These are phyloP conservation scores for Scenedesmus sp. DNA, from an alignment of 163 green algal genomes.

Conservation along the genomic window DNA sequence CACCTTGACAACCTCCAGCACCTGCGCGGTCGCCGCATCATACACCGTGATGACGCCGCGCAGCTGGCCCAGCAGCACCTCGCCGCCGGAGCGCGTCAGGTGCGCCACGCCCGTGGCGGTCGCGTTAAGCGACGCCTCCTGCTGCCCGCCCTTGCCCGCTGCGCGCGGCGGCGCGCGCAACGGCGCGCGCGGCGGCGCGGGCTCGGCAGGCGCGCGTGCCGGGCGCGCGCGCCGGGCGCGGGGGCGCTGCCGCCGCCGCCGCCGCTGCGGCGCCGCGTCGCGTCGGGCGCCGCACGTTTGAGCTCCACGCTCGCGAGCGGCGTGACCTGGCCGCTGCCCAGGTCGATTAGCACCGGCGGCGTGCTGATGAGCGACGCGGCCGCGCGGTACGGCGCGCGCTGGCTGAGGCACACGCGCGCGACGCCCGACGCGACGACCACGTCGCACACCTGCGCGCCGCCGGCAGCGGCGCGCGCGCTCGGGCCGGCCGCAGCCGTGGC, in stretches of 20 bases:
- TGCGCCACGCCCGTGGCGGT: slow-evolving; percentile 27
- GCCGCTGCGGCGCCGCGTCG: background rate
- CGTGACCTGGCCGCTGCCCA: slow-evolving; percentile 12
- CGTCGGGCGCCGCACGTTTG: slow-evolving; percentile 28
- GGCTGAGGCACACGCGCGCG: slow-evolving; percentile 47
- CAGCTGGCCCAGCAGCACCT: slow-evolving; percentile 49
- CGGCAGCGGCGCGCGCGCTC: background rate
- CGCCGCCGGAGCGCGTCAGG: slow-evolving; percentile 41
- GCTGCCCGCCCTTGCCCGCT: background rate
- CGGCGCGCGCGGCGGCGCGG: too few relatives aligned
- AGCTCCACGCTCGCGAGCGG: slow-evolving; percentile 25
- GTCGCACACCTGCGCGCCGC: slow-evolving; percentile 16
- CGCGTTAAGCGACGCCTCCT: background rate
- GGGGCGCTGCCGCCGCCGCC: slow-evolving; percentile 14
- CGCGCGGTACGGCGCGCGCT: slow-evolving; percentile 39
- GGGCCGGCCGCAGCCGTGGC: too few relatives aligned
- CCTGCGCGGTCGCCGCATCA: slow-evolving; percentile 41
- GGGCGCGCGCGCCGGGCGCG: too few relatives aligned
- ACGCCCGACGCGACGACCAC: slow-evolving; percentile 12
- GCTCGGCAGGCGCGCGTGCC: too few relatives aligned
- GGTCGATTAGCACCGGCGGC: slow-evolving; percentile 47
- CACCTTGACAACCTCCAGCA: slow-evolving; percentile 61
- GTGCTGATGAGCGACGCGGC: slow-evolving; percentile 41
- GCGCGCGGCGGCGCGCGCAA: background rate
- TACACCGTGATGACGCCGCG: slow-evolving; percentile 49